These are phyloP conservation scores for Viola pubescens DNA, from an alignment of 441 rosid species.

Conservation along the genomic window DNA sequence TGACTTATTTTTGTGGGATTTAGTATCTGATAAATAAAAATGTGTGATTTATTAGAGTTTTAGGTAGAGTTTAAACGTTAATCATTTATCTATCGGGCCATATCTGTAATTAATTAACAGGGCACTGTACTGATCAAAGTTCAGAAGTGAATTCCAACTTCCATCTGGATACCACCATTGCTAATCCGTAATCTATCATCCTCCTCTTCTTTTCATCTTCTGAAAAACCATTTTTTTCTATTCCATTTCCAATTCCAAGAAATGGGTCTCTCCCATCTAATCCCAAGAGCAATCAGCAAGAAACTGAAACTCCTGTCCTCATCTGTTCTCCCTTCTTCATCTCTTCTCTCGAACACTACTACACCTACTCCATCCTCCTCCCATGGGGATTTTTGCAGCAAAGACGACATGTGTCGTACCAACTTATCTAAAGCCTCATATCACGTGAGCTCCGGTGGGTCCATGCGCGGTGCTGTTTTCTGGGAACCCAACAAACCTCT, in stretches of 20 bases:
- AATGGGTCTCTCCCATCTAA: slow-evolving; percentile 10
- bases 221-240: not conserved
- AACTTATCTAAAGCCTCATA: slow-evolving; percentile 28
- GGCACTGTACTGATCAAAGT: too few relatives aligned
- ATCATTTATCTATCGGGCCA: too few relatives aligned
- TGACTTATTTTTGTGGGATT: too few relatives aligned
- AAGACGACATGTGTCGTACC: not conserved
- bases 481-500: slow-evolving; percentile 75
- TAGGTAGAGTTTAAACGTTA: too few relatives aligned
- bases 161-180: too few relatives aligned
- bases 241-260: not conserved
- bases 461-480: slow-evolving; percentile 77
- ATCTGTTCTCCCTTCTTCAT: not conserved
- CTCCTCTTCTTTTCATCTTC: not conserved
- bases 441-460: slow-evolving; percentile 68
- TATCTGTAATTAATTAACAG: too few relatives aligned
- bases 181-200: too few relatives aligned
- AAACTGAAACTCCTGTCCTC: not conserved
- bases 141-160: too few relatives aligned
- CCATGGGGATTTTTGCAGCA: not conserved
- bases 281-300: slow-evolving; percentile 5
- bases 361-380: not conserved
- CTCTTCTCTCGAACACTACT: not conserved
- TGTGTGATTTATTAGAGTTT: too few relatives aligned
- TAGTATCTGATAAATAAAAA: too few relatives aligned